Evolutionary conservation across 768 basidiomycete genomes (phyloP).

Genomic region (Epithele typhae): DNA sequence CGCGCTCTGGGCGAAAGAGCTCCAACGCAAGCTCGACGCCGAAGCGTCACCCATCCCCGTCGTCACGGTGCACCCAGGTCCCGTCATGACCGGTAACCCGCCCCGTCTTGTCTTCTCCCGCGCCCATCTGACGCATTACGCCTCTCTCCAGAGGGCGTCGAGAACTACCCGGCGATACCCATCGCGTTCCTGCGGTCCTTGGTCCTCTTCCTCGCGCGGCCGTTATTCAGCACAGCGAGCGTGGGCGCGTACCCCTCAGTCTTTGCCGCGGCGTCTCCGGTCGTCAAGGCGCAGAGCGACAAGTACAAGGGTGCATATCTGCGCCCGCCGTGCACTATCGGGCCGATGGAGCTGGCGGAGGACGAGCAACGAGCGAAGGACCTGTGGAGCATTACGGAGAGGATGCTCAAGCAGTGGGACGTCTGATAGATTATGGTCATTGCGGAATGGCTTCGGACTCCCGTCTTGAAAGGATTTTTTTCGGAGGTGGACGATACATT

Average conservation of each 20-base stretch:
- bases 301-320: constrained; percentile 36
- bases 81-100: constrained; percentile 31
- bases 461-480: too few species aligned
- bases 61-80: constrained; percentile 40
- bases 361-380: constrained; percentile 33
- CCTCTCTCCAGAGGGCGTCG: constrained; percentile 10
- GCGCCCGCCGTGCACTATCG: constrained; percentile 30
- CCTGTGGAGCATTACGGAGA: constrained; percentile 35
- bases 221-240: constrained; percentile 27
- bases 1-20: constrained; percentile 43
- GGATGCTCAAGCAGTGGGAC: constrained; percentile 26
- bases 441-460: too few species aligned
- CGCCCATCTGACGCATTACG: too few species aligned
- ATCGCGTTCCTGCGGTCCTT: background rate
- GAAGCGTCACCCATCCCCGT: constrained; percentile 34
- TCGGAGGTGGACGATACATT: too few species aligned
- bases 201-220: constrained; percentile 16
- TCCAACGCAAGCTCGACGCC: constrained; percentile 43
- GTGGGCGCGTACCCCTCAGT: constrained; percentile 33
- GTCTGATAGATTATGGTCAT: constrained; percentile 2
- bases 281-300: constrained; percentile 28
- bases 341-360: constrained; percentile 21
- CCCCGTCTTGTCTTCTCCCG: background rate
- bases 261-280: constrained; percentile 37
- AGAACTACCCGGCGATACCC: constrained; percentile 4